Percentiles rank a stretch among this genome's conserved stretches.
These are phyloP conservation scores for Drechslerella dactyloides DNA, from an alignment of 2,329 filamentous ascomycete genomes.

Conservation along the genomic window DNA sequence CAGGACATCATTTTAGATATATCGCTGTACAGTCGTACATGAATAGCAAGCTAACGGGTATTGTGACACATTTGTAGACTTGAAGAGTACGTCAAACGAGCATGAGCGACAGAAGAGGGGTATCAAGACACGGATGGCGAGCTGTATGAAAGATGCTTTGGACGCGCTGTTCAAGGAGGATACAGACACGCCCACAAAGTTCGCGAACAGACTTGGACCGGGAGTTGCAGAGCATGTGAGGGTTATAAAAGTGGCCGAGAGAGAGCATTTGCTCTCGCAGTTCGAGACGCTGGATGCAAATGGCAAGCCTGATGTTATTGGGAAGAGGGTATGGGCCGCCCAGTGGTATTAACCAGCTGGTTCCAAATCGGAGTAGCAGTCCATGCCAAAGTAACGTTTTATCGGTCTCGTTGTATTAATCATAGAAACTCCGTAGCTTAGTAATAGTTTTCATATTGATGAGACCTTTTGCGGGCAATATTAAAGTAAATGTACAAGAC, in stretches of 20 bases:
- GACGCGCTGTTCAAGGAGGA: constrained; percentile 62
- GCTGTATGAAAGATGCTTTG: constrained; percentile 65
- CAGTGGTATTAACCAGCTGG: constrained; percentile 67
- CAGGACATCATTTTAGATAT: background rate
- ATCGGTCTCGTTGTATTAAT: too few species aligned
- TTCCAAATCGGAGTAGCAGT: too few species aligned
- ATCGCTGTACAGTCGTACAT: background rate
- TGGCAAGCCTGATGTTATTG: constrained; percentile 60
- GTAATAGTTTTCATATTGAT: too few species aligned
- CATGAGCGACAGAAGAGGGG: constrained; percentile 63
- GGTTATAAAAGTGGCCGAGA: constrained; percentile 22
- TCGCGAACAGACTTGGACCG: constrained; percentile 59
- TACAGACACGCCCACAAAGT: constrained; percentile 57
- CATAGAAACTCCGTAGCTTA: too few species aligned
- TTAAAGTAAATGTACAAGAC: too few species aligned
- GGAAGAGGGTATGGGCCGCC: constrained; percentile 66
- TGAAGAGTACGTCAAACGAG: constrained; percentile 63
- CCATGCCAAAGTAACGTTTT: too few species aligned
- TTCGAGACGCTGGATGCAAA: constrained; percentile 70
- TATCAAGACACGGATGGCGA: constrained; percentile 65
- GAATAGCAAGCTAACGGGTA: constrained; percentile 16
- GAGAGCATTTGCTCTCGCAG: constrained; percentile 63
- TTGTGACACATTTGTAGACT: constrained; percentile 55
- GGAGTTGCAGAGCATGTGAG: constrained; percentile 23
- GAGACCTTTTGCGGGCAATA: too few species aligned